Evolutionary conservation across 139 green algal species (phyloP), one percentile per base, ranked within the genome.

Genomic region (Mychonastes homosphaera): DNA sequence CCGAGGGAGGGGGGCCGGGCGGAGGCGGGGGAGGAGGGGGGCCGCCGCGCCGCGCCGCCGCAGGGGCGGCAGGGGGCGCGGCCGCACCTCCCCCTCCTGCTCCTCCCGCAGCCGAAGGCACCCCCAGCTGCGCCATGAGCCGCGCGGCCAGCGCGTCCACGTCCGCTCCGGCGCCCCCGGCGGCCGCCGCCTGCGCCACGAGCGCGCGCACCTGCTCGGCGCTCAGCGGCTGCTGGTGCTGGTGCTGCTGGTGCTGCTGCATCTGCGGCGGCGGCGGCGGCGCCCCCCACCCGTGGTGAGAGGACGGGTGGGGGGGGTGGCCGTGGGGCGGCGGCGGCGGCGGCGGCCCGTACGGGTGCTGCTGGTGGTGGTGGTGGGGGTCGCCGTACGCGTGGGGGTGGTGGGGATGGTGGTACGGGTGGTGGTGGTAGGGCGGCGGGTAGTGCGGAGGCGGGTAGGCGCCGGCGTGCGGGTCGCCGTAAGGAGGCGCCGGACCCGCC

Each of bases 41-140:
- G n/a, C n/a, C n/a, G n/a, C n/a, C n/a, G n/a, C n/a, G n/a, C n/a
- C n/a, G n/a, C n/a, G n/a, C n/a, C n/a, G n/a, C n/a, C n/a, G n/a
- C n/a, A n/a, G n/a, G n/a, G n/a, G n/a, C n/a, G n/a, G n/a, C n/a
- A n/a, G n/a, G n/a, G n/a, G n/a, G n/a, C n/a, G n/a, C n/a, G n/a
- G n/a, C 39, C 39, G 39, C 16, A 21, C 15, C 16, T 16, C 39
- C 39, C 15, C 39, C 39, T 16, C 39, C 39, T 21, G 15, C 39
- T 21, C 39, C 39, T 46, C 15, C 39, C 16, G 39, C 45, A 12
- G 12, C 45, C 34, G 59, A 12, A n/a, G 49, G 38, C 27, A 34
- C 40, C 9, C 36, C 49, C 24, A 94, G 74, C 74, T 94, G 78
- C 23, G 60, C 58, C 70, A 88, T 86, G 24, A 90, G 67, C 34